Base-by-base conservation (phyloP, 2,329 filamentous ascomycete genomes). In the Penicillium glabrum region DNA sequence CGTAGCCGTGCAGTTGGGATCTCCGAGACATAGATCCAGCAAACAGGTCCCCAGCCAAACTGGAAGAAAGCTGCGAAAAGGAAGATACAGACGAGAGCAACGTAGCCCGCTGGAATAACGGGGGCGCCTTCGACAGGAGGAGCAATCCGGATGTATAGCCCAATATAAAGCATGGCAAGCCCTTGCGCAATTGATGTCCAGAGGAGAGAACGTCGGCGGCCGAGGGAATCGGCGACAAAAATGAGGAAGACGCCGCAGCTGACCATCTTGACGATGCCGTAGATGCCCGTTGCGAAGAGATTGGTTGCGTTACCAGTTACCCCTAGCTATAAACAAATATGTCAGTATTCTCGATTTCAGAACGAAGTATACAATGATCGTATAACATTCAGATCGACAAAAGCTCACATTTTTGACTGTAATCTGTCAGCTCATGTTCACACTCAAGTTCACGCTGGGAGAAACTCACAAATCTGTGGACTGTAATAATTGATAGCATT, bases 231-330 rank as follows among this genome's bases (percentile, higher is more conserved):
- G 57, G 86, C 86, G 14, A 83, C 82, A 63, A 89, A 86, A 61
- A 88, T 68, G 26, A 91, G 79, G 77, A 90, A 91, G 52, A 80
- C 68, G 5, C 82, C 79, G 67, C 86, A 89, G 39, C 84, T 83
- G 10, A 79, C 73, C 74, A 88, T 86, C 72, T 91, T 91, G 54
- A 89, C 83, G 53, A 90, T 81, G 26, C 88, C 88, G 68, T 90
- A 91, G 62, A 91, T 83, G 41, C 89, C 88, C 0, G 88, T 90
- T 5, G 89, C 87, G 69, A 91, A 89, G 24, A 91, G 82, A 19
- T 83, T 84, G 41, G 82, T 80, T 39, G 81, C 71, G 6, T 81
- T 85, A 13, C 79, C 81, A 1, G 67, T 75, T 54, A 91, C 79
- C 19, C 88, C 88, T 2, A 90, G 78, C 62, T 84, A 81, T 10